Base-by-base conservation (phyloP, 2,329 filamentous ascomycete species). In the Hymenoscyphus fraxineus region DNA sequence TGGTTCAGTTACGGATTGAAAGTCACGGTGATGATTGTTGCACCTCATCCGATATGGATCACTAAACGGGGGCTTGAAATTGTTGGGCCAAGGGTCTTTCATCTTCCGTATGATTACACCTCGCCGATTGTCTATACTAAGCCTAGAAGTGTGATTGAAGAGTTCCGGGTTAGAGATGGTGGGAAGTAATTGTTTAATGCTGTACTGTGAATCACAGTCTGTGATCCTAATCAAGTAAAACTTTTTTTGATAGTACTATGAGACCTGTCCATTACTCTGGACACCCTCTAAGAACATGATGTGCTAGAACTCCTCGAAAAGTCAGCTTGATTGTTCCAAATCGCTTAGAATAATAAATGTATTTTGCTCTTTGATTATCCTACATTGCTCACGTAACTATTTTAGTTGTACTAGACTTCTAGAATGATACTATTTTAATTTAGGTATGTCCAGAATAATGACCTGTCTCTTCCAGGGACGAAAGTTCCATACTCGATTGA, bases 31-130 rank as follows among this genome's bases (percentile, higher is more conserved):
- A 72, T 86, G 56, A 83, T 81, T 0, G 82, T 85, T 35, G 81
- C 82, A 0, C 82, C 81, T 63, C 83, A 81, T 55, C 81, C 82
- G 6, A 76, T 80, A 47, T 86, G 83, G 83, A 83, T 80, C 0
- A 82, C 80, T 2, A 71, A 76, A 15, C 74, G 76, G 27, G 84
- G 82, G 0, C 67, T 84, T 63, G 78, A 81, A 62, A 78, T 83
- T 67, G 82, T 82, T 47, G 82, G 82, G 0, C 81, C 82, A 0
- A 78, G 73, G 16, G 78, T 51, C 1, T 51, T 51, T 12, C 44
- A 51, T 51, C 19, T 51, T 22, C 44, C 79, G 5, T 83, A 84
- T 71, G 80, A 80, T 5, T 76, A 83, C 64, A 75, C 47, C 79
- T 40, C n/a, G 7, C 40, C 35, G 10, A 41, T 39, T 16, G 6